Base-by-base conservation (phyloP, 2,329 filamentous ascomycete genomes). In the Erysiphe neolycopersici region DNA sequence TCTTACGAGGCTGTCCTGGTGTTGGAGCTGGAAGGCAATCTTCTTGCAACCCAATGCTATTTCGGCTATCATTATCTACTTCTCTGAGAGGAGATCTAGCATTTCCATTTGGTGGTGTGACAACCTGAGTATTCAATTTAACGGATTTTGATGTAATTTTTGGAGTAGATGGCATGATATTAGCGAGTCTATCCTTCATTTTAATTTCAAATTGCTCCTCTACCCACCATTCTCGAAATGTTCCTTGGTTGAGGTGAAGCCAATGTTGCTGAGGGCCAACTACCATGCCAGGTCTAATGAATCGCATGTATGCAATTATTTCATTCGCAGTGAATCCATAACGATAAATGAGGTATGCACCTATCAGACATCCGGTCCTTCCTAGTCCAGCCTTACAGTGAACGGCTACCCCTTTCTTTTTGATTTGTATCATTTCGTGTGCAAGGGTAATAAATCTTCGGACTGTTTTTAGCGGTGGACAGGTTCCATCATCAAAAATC, bases 401-500 rank as follows among this genome's bases (percentile, higher is more conserved):
- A 6, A 98, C 89, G 4, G 89, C 89, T 50, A 98, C 94, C 39
- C 78, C 80, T 68, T 84, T 85, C 62, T 85, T 83, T 63, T 79
- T 81, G 42, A 85, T 69, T 0, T 77, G 85, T 56, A 98, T 98
- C 61, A 79, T 93, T 57, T 92, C 80, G 56, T 95, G 89, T 1
- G 89, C 85, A 46, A 98, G 68, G 51, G 82, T 82, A 60, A 98
- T 87, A 59, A 98, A 98, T 58, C 85, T 85, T 51, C 82, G 76
- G 26, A 98, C 89, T n/a, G 85, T 76, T 16, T 73, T 73, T 43
- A 98, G 65, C 1, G 83, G 76, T 18, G 89, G 89, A 59, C 89
- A 98, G 4, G 89, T 98, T 50, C 89, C 89, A 54, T 98, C 89
- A 55, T 95, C 89, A 56, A 98, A 98, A 55, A 98, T 95, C 89